These are phyloP conservation scores for Linaria vulgaris DNA, from an alignment of 257 asterid genomes.

Conservation along the genomic window DNA sequence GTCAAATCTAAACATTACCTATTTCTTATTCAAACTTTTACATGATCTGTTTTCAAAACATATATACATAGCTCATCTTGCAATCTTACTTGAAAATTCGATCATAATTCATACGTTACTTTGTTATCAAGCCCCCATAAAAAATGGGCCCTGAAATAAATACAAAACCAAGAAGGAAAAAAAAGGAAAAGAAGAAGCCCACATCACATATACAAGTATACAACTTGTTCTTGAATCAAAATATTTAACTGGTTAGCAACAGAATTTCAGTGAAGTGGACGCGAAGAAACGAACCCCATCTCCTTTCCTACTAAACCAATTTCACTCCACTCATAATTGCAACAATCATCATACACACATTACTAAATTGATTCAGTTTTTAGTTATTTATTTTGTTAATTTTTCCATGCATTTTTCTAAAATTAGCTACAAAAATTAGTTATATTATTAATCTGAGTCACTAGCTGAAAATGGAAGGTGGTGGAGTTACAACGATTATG, in stretches of 20 bases:
- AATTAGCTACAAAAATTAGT: background rate
- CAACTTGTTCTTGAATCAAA: conserved; percentile 36
- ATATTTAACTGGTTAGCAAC: conserved; percentile 11
- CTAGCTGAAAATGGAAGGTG: conserved; percentile 25
- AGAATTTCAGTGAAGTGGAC: conserved; percentile 77
- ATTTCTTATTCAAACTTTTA: too few relatives aligned
- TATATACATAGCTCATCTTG: too few relatives aligned
- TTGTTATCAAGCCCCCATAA: background rate
- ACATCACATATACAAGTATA: background rate
- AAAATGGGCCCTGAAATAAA: background rate
- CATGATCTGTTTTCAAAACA: too few relatives aligned
- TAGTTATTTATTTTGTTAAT: too few relatives aligned
- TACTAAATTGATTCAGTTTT: background rate
- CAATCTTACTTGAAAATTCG: too few relatives aligned
- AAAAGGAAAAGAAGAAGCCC: too few relatives aligned
- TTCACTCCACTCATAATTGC: conserved; percentile 23
- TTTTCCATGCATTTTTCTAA: too few relatives aligned
- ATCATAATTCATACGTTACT: too few relatives aligned
- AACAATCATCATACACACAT: conserved; percentile 18
- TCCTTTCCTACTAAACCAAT: conserved; percentile 13
- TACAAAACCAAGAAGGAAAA: too few relatives aligned
- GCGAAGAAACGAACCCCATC: conserved; percentile 77
- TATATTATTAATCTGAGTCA: background rate
- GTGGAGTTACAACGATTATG: conserved; percentile 13
- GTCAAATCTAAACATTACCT: too few relatives aligned